Evolutionary conservation across 2,329 filamentous ascomycete genomes (phyloP).

Genomic region (Macrophomina pseudophaseolina): DNA sequence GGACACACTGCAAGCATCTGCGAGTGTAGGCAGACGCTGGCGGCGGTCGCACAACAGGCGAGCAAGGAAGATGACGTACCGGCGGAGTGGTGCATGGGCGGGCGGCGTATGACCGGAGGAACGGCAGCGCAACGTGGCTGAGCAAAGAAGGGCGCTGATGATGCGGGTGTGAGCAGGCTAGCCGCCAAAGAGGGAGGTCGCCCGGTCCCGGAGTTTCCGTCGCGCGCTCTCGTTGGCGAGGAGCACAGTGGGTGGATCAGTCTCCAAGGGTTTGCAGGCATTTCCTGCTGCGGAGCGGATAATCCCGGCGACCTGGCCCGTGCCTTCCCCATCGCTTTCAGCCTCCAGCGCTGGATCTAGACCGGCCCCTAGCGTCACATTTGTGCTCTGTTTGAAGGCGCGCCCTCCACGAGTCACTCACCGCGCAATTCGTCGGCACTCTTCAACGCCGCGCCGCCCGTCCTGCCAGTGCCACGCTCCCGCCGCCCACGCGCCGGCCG

Average conservation of each 20-base stretch:
- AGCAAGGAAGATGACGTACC: conserved; percentile 25
- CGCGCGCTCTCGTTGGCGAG: neutral
- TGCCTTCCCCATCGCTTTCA: neutral
- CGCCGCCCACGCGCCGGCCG: conserved; percentile 13
- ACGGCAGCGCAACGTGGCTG: conserved; percentile 24
- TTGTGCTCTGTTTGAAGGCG: too few species aligned
- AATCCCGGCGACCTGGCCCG: conserved; percentile 9
- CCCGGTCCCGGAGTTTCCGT: conserved; percentile 17
- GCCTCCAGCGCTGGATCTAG: conserved; percentile 12
- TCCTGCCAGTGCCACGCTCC: conserved; percentile 12
- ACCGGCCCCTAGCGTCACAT: neutral
- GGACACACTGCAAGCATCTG: neutral
- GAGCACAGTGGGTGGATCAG: neutral
- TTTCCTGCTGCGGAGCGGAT: neutral
- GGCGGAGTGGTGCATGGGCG: neutral
- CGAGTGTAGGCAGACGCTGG: too few species aligned
- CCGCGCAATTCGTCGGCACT: conserved; percentile 2
- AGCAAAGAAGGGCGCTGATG: conserved; percentile 4
- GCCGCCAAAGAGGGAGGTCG: neutral
- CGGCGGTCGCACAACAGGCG: conserved; percentile 12
- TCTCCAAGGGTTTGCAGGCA: conserved; percentile 1
- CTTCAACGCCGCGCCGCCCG: neutral
- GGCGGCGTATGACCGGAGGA: conserved; percentile 19
- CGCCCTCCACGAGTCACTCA: conserved; percentile 11
- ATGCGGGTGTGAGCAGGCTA: conserved; percentile 5